Evolutionary conservation across 345 rosid genomes (phyloP).

Genomic region (Gynandropsis gynandra): DNA sequence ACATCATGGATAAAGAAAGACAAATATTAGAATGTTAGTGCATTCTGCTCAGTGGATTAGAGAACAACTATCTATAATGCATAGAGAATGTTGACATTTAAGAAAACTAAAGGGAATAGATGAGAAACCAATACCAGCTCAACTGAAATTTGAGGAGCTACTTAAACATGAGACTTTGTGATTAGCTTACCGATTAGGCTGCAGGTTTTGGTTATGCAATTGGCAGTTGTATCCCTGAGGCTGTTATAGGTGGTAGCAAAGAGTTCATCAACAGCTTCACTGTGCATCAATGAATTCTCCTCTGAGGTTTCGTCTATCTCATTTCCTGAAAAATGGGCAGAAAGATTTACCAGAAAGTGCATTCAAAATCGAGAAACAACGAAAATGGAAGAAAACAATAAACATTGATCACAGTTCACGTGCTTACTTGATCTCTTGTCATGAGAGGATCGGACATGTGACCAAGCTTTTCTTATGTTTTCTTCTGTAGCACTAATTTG

Average conservation of each 20-base stretch:
- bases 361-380: constrained; percentile 1
- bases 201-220: constrained; percentile 49
- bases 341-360: constrained; percentile 5
- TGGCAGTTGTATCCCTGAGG: constrained; percentile 54
- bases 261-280: constrained; percentile 72
- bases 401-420: constrained; percentile 28
- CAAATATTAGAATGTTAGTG: neutral
- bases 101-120: neutral
- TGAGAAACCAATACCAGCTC: neutral
- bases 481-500: constrained; percentile 61
- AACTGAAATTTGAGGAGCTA: constrained; percentile 1
- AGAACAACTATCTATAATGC: neutral
- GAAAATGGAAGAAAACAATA: constrained; percentile 18
- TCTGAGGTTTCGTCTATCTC: constrained; percentile 34
- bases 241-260: constrained; percentile 69
- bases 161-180: constrained; percentile 11
- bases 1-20: neutral
- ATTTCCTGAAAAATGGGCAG: constrained; percentile 31
- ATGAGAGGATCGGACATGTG: constrained; percentile 37
- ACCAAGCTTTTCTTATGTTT: constrained; percentile 75
- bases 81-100: neutral
- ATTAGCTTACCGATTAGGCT: constrained; percentile 62
- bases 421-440: constrained; percentile 26
- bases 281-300: constrained; percentile 40
- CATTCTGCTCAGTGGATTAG: neutral